Evolutionary conservation across 192 early-diverging fungal species (phyloP).

Genomic region (Gaertneriomyces semiglobifer): DNA sequence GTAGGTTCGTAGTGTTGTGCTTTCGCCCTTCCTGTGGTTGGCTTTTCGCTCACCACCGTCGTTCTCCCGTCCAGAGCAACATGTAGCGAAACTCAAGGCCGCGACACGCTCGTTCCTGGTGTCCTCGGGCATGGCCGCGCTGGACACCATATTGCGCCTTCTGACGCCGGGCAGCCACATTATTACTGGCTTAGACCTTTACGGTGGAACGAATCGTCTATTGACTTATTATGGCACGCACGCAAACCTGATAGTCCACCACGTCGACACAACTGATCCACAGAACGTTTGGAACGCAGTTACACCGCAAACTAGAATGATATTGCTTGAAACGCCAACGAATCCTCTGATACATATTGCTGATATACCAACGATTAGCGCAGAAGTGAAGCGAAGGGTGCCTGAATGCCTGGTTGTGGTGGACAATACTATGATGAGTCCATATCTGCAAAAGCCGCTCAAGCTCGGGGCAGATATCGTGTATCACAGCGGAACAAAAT

Average conservation of each 20-base stretch:
- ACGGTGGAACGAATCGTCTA: constrained; percentile 94
- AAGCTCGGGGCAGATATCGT: constrained; percentile 90
- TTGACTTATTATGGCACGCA: constrained; percentile 78
- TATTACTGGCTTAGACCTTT: constrained; percentile 93
- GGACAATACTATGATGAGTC: constrained; percentile 99
- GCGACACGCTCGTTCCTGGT: constrained; percentile 83
- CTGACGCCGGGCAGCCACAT: constrained; percentile 86
- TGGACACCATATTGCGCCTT: constrained; percentile 87
- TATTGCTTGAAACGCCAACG: constrained; percentile 92
- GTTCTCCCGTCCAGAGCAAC: constrained; percentile 59
- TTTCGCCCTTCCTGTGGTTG: neutral
- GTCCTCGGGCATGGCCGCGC: constrained; percentile 87
- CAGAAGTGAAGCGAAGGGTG: constrained; percentile 66
- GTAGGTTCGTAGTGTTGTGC: constrained; percentile 49
- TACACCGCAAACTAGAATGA: constrained; percentile 75
- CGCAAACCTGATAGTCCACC: constrained; percentile 78
- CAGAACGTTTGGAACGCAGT: constrained; percentile 60
- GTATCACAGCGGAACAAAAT: constrained; percentile 97
- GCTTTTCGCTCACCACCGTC: neutral
- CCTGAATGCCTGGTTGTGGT: constrained; percentile 86
- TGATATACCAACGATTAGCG: constrained; percentile 77
- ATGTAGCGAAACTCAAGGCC: constrained; percentile 91
- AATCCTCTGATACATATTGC: constrained; percentile 95
- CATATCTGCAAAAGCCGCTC: constrained; percentile 84
- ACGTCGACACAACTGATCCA: constrained; percentile 82